Percentiles rank a stretch among this genome's conserved stretches.
These are phyloP conservation scores for Fusarium napiforme DNA, from an alignment of 2,329 filamentous ascomycete genomes.

Conservation along the genomic window DNA sequence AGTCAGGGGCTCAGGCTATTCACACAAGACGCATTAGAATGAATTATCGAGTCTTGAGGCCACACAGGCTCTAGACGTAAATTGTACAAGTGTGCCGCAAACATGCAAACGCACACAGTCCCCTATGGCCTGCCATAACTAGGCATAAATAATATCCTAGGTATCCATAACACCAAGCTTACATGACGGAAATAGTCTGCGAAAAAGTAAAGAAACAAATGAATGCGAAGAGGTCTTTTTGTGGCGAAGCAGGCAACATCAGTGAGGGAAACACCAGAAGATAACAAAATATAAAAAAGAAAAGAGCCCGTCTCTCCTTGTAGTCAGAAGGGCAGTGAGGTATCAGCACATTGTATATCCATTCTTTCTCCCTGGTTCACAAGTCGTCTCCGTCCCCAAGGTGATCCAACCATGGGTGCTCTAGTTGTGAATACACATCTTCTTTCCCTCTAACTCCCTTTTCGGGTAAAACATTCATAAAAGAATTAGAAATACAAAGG, in stretches of 20 bases:
- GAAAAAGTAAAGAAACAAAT: slow-evolving; percentile 17
- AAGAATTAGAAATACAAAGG: slow-evolving; percentile 24
- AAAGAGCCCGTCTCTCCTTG: slow-evolving; percentile 12
- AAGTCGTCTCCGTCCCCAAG: slow-evolving; percentile 4
- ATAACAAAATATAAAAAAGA: slow-evolving; percentile 9
- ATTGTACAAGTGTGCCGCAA: slow-evolving; percentile 35
- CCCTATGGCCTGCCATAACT: slow-evolving; percentile 23
- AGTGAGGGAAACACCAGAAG: slow-evolving; percentile 1
- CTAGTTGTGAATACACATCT: slow-evolving; percentile 23
- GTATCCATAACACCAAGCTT: slow-evolving; percentile 53
- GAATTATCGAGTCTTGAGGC: slow-evolving; percentile 12
- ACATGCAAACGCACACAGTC: slow-evolving; percentile 11
- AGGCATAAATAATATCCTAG: slow-evolving; percentile 40
- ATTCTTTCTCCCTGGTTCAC: slow-evolving; percentile 1
- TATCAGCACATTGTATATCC: slow-evolving; percentile 41
- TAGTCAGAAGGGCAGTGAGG: slow-evolving; percentile 29
- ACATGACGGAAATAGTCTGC: slow-evolving; percentile 32
- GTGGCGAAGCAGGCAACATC: not conserved
- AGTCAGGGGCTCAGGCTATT: not conserved
- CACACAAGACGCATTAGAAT: not conserved
- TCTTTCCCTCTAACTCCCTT: not conserved
- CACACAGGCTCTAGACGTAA: slow-evolving; percentile 16
- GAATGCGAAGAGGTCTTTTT: slow-evolving; percentile 11
- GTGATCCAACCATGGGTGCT: slow-evolving; percentile 22
- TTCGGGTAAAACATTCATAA: slow-evolving; percentile 4